Base-by-base conservation (phyloP, 106 monocot species). In the Allium sativum region DNA sequence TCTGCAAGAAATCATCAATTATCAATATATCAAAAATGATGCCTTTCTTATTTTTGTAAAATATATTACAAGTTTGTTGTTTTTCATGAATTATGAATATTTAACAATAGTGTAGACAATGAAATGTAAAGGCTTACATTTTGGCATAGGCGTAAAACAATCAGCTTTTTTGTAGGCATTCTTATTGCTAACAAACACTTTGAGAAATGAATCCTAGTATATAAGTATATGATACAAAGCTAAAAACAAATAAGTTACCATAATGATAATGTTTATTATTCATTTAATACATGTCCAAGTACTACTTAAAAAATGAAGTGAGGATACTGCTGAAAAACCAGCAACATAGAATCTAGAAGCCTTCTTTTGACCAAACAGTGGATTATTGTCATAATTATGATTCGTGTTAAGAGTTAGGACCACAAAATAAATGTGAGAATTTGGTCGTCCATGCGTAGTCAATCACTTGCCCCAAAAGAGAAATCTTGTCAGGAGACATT, bases 401-500 rank as follows among this genome's bases (percentile, higher is more conserved):
- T 31, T 31, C 5, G 31, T 1, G 31, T 31, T 31, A 31, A n/a
- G n/a, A n/a, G n/a, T n/a, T n/a, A n/a, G n/a, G 31, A 31, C 31
- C 31, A 31, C 31, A 31, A 31, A 31, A 31, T 31, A 31, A 31
- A 31, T 31, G 5, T 31, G 31, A 31, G 5, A 31, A 31, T 31
- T 31, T 31, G 5, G 31, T 31, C 22, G 31, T 31, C 31, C 31
- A 31, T 12, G 48, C 48, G 8, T 50, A 50, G 8, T 50, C 48
- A 50, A 31, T 44, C 19, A 61, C 84, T 44, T 45, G 83, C 94
- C 95, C 90, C 84, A 67, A 87, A 84, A 20, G 78, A 74, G 61
- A 84, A 96, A 71, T 67, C 64, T 84, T 90, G 73, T 96, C 90
- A 53, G 95, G 90, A 66, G 81, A 96, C 52, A 87, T 65, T 59